Conservation (phyloP, 306 rosid species). For the Citrullus colocynthis region DNA sequence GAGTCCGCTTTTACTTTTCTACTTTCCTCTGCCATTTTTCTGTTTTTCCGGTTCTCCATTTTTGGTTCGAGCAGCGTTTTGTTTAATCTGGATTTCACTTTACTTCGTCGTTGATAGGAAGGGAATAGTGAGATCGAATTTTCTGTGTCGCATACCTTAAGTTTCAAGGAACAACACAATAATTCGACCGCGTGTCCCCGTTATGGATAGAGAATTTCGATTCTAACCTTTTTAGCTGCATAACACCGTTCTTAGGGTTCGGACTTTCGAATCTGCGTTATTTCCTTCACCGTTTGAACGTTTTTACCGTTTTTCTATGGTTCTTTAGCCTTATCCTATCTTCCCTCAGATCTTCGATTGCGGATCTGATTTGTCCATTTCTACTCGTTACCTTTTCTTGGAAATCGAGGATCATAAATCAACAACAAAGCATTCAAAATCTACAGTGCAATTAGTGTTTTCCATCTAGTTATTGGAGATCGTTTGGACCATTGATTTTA, state of each 20-base stretch:
- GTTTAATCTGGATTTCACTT: conserved; percentile 8
- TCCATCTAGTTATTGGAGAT: not conserved
- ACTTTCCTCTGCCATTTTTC: not conserved
- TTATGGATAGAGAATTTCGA: not conserved
- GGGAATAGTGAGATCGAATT: not conserved
- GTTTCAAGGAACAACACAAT: not conserved
- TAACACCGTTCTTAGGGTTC: not conserved
- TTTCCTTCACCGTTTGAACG: not conserved
- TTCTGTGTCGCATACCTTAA: not conserved
- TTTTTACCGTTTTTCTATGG: not conserved
- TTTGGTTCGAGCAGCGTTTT: not conserved
- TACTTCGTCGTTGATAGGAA: conserved; percentile 9
- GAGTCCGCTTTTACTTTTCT: conserved; percentile 10
- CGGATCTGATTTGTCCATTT: conserved; percentile 4
- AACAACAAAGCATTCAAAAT: not conserved
- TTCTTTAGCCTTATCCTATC: conserved; percentile 21
- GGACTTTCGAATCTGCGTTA: not conserved
- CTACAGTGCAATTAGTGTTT: not conserved
- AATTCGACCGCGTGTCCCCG: not conserved
- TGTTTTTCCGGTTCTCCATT: not conserved
- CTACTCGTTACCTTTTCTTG: not conserved
- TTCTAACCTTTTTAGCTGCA: not conserved
- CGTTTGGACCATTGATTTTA: not conserved
- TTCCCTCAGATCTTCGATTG: conserved; percentile 9
- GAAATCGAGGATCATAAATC: not conserved